A percentile compares a stretch with the other conserved stretches of the same genome.
Conservation (phyloP, 805 yeast species). For the Scheffersomyces amazonensis region DNA sequence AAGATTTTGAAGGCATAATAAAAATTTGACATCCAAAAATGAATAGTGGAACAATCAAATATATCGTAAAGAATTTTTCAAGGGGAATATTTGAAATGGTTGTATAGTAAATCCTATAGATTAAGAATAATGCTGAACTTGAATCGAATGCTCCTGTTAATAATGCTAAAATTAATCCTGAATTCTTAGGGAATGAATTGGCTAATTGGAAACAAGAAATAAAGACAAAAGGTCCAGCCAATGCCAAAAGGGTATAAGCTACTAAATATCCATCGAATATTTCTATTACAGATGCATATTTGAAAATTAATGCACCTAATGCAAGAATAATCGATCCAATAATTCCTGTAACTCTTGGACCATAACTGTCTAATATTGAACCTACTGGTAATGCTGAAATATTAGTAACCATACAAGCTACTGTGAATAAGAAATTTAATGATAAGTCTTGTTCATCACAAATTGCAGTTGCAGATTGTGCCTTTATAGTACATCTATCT, state of each 20-base stretch:
- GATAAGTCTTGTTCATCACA: constrained; percentile 82
- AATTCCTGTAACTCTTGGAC: constrained; percentile 77
- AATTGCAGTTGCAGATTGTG: constrained; percentile 7
- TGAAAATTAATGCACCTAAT: constrained; percentile 51
- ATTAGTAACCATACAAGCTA: constrained; percentile 85
- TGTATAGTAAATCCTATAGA: constrained; percentile 66
- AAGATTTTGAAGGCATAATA: constrained; percentile 77
- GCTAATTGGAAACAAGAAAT: constrained; percentile 87
- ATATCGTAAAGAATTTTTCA: constrained; percentile 59
- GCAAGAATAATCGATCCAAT: constrained; percentile 64
- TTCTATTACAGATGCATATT: constrained; percentile 31
- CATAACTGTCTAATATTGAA: constrained; percentile 67
- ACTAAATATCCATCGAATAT: constrained; percentile 59
- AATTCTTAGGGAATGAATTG: constrained; percentile 76
- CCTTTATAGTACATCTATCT: constrained; percentile 47
- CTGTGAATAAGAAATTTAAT: constrained; percentile 77
- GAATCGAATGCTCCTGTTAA: constrained; percentile 94
- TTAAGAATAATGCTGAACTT: constrained; percentile 81
- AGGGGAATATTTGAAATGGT: constrained; percentile 40
- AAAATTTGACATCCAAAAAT: constrained; percentile 69
- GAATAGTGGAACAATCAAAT: constrained; percentile 74
- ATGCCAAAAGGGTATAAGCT: constrained; percentile 76
- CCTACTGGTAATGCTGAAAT: constrained; percentile 83
- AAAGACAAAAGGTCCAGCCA: constrained; percentile 93
- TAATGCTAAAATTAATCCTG: constrained; percentile 78